Evolutionary conservation across 2,329 filamentous ascomycete genomes (phyloP), one percentile per base, ranked within the genome.

Genomic region (Thermothelomyces thermophilus): DNA sequence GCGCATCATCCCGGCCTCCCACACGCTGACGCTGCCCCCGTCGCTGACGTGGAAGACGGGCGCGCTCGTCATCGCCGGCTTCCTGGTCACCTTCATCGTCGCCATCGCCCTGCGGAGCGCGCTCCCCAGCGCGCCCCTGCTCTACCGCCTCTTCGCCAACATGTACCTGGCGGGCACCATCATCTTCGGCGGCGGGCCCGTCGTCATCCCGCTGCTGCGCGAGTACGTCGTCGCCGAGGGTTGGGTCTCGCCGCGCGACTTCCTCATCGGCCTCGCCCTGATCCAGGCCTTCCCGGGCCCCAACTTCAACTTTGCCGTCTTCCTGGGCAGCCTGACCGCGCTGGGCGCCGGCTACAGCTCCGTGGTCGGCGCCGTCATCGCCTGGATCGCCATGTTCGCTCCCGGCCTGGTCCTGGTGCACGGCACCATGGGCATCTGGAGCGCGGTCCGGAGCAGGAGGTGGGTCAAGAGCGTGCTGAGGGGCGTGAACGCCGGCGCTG

Each of bases 141-240:
- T 74, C 0, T 80, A 80, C 56, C 71, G 75, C 41, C 73, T 89
- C 20, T 88, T 89, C 58, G 73, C 82, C 5, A 88, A 86, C 63
- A 77, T 89, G 67, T 87, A 84, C 59, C 78, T 88, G 0, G 85
- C 84, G 0, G 85, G 84, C 0, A 88, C 84, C 1, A 76, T 83
- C 50, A 83, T 82, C 55, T 80, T 83, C 43, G 81, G 81, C 3
- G 80, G 81, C 2, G 81, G 81, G 0, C 81, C 81, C 0, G 80
- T 84, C 0, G 81, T 84, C 0, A 83, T 84, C 39, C 81, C 82
- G 0, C 70, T 85, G 0, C 68, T 84, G 1, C 71, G 79, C 16
- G 74, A 81, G 52, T 80, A 79, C 57, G 70, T 87, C 31, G 85
- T 87, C 0, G 72, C 74, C 0, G 80, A 83, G 20, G 80, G 81